phyloP scores from a whole-genome alignment of 2,329 filamentous ascomycete genomes.

The Epichloe aotearoae region DNA sequence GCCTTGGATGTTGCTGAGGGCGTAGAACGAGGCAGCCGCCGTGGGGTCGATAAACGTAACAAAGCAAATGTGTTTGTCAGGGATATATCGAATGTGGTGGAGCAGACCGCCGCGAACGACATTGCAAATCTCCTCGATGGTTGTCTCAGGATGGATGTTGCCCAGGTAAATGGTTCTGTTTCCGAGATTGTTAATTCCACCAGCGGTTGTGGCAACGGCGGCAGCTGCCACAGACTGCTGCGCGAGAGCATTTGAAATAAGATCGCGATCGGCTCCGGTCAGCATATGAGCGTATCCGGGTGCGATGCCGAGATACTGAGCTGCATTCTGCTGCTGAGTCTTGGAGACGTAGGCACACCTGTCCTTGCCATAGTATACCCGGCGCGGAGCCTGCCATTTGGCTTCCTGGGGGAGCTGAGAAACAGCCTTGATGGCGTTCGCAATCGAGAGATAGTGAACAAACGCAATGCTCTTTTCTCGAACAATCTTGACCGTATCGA shows the following conservation, averaged over 20 bases:
- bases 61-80: conserved; percentile 99
- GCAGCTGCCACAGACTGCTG: conserved; percentile 96
- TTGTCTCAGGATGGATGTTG: conserved; percentile 98
- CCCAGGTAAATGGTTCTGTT: conserved; percentile 97
- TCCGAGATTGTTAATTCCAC: conserved; percentile 92
- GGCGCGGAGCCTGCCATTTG: conserved; percentile 90
- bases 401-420: conserved; percentile 84
- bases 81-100: conserved; percentile 97
- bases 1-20: conserved; percentile 90
- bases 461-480: conserved; percentile 97
- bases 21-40: conserved; percentile 94
- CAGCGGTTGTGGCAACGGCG: conserved; percentile 89
- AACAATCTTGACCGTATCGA: conserved; percentile 96
- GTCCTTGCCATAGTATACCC: conserved; percentile 98
- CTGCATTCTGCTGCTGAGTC: conserved; percentile 97
- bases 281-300: conserved; percentile 94
- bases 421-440: conserved; percentile 96
- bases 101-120: conserved; percentile 90
- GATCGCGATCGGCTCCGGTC: conserved; percentile 87
- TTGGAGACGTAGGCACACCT: conserved; percentile 97
- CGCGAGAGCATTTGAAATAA: conserved; percentile 90
- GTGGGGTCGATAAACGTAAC: conserved; percentile 99
- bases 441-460: conserved; percentile 92
- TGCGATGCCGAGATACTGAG: conserved; percentile 93
- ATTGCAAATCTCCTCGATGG: conserved; percentile 98